Conservation (phyloP, 768 basidiomycete genomes). For the Kwoniella shandongensis region DNA sequence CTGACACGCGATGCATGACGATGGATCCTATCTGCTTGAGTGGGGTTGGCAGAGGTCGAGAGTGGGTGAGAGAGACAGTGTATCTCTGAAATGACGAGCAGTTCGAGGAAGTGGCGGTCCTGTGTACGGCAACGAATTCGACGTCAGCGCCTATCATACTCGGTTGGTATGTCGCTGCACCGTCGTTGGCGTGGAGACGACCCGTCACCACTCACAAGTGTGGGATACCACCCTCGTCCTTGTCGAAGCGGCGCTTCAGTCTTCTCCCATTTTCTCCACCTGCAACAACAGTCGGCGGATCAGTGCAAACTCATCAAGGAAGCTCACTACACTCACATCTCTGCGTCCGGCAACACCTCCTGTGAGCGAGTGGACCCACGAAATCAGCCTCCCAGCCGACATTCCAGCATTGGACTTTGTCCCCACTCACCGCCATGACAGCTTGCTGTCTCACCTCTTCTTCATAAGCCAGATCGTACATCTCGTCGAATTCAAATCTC, state of each 20-base stretch:
- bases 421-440: slow-evolving; percentile 50
- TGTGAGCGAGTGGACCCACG: slow-evolving; percentile 4
- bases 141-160: not conserved
- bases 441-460: slow-evolving; percentile 47
- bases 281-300: slow-evolving; percentile 6
- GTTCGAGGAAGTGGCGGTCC: slow-evolving; percentile 52
- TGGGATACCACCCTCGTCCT: slow-evolving; percentile 51
- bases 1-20: slow-evolving; percentile 48
- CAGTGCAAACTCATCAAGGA: too few relatives aligned
- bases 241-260: slow-evolving; percentile 49
- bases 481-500: slow-evolving; percentile 1
- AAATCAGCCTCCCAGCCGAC: too few relatives aligned
- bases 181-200: not conserved
- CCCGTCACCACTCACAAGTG: slow-evolving; percentile 32
- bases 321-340: slow-evolving; percentile 52
- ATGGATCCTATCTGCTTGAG: slow-evolving; percentile 39
- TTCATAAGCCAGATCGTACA: slow-evolving; percentile 46
- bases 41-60: slow-evolving; percentile 1
- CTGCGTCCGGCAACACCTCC: slow-evolving; percentile 51
- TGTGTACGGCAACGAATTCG: slow-evolving; percentile 10
- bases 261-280: slow-evolving; percentile 50
- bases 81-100: slow-evolving; percentile 52
- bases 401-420: not conserved
- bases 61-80: slow-evolving; percentile 45
- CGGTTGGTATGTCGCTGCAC: not conserved